phyloP scores from a whole-genome alignment of 2,329 filamentous ascomycete genomes.

The Cordyceps tenuipes region DNA sequence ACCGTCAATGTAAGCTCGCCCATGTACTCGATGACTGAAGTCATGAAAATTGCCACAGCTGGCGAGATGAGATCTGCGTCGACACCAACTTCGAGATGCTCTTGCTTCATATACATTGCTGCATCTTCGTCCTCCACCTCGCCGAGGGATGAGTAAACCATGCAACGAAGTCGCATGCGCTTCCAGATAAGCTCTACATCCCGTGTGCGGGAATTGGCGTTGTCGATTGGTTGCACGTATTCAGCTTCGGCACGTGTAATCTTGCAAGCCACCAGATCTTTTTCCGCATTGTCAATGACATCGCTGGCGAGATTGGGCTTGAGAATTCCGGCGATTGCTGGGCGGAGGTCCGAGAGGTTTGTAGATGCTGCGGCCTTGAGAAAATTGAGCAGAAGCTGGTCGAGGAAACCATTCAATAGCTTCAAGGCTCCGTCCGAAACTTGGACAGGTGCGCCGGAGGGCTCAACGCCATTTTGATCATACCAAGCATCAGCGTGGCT shows the following conservation, averaged over 20 bases:
- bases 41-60: slow-evolving; percentile 89
- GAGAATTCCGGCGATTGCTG: slow-evolving; percentile 76
- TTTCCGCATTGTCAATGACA: slow-evolving; percentile 73
- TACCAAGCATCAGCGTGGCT: slow-evolving; percentile 62
- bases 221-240: slow-evolving; percentile 42
- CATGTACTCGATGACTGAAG: slow-evolving; percentile 88
- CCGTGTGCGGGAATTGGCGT: slow-evolving; percentile 54
- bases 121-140: slow-evolving; percentile 98
- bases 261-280: slow-evolving; percentile 58
- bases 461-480: slow-evolving; percentile 58
- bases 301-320: slow-evolving; percentile 84
- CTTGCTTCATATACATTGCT: slow-evolving; percentile 76
- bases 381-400: slow-evolving; percentile 87
- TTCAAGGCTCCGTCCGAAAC: slow-evolving; percentile 66
- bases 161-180: slow-evolving; percentile 82
- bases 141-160: slow-evolving; percentile 95
- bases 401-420: slow-evolving; percentile 84
- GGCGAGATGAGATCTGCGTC: slow-evolving; percentile 70
- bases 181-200: slow-evolving; percentile 94
- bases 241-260: slow-evolving; percentile 79
- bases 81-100: slow-evolving; percentile 54
- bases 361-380: slow-evolving; percentile 75
- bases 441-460: slow-evolving; percentile 58
- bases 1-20: slow-evolving; percentile 86
- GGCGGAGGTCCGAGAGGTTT: slow-evolving; percentile 63